Evolutionary conservation across 768 basidiomycete species (phyloP).

Genomic region (Collybia mongolica): DNA sequence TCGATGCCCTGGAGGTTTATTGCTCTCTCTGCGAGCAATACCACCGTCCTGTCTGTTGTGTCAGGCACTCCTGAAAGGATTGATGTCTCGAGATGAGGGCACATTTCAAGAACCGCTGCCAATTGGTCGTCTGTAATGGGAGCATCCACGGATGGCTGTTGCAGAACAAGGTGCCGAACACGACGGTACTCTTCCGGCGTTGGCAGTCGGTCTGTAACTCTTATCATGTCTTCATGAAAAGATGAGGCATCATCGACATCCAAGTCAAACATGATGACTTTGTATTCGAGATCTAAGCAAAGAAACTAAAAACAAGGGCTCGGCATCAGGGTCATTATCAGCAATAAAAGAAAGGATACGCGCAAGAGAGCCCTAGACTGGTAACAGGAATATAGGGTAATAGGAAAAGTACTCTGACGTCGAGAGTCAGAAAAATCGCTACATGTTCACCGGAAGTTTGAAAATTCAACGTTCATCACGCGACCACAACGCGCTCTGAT

Average conservation of each 20-base stretch:
- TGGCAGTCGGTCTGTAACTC: constrained; percentile 59
- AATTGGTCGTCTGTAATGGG: constrained; percentile 61
- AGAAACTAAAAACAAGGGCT: too few relatives aligned
- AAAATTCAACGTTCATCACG: constrained; percentile 12
- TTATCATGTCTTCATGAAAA: constrained; percentile 59
- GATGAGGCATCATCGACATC: constrained; percentile 29
- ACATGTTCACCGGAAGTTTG: too few relatives aligned
- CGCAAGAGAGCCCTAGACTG: constrained; percentile 2
- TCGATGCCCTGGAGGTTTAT: constrained; percentile 72
- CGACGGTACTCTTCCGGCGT: constrained; percentile 55
- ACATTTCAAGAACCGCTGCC: constrained; percentile 50
- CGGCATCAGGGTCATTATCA: not conserved
- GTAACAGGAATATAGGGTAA: not conserved
- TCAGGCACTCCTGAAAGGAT: constrained; percentile 68
- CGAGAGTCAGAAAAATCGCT: not conserved
- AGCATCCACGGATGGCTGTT: constrained; percentile 26
- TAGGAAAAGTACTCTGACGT: too few relatives aligned
- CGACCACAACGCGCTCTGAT: constrained; percentile 11
- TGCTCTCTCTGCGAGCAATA: constrained; percentile 60
- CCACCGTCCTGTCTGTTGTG: constrained; percentile 68
- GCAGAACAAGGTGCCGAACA: constrained; percentile 59
- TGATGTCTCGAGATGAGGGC: constrained; percentile 66
- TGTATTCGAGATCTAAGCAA: too few relatives aligned
- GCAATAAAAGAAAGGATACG: not conserved
- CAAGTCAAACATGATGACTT: constrained; percentile 21